Base-by-base conservation (phyloP, 179 eudicot genomes). In the Drosera spatulata region DNA sequence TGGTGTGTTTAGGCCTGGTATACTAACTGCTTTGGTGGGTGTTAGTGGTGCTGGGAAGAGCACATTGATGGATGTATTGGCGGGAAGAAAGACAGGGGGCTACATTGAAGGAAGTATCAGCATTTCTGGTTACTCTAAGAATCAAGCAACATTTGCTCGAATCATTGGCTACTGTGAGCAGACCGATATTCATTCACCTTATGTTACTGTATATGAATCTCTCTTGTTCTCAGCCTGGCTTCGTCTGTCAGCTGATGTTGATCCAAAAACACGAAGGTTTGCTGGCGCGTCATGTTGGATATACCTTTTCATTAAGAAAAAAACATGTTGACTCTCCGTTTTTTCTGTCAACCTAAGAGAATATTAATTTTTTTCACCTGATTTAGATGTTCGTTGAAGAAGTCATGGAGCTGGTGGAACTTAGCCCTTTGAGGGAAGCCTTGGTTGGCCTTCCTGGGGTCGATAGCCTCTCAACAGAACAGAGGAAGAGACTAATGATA, bases 401-500 rank as follows among this genome's bases (percentile, higher is more conserved):
- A 75, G 33, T 22, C 33, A 22, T 22, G 33, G 33, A 22, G 33
- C 1, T 22, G 33, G 33, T 22, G 0, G 33, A 74, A 44, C 68
- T 74, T 41, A 66, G 37, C 56, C 61, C 65, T 1, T 11, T 74
- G 45, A 70, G 71, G 46, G 69, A 64, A 8, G 65, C 62, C 5
- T 44, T 74, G 7, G 78, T 74, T 40, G 78, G 78, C 8, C 55
- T 74, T 61, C 74, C 71, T 3, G 78, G 78, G 3, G 65, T 69
- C 12, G 59, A 39, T 59, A 75, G 79, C 33, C 79, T 75, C 39
- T 70, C 79, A 12, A 75, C 69, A 4, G 79, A 75, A 59, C 79
- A 53, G 1, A 22, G 33, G 33, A 22, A 22, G 1, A 22, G 33
- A 22, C 33, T 22, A 1, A 22, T 1, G 33, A 22, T 22, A 0